Conservation (phyloP, 2,329 filamentous ascomycete genomes). For the Dothistroma septosporum region DNA sequence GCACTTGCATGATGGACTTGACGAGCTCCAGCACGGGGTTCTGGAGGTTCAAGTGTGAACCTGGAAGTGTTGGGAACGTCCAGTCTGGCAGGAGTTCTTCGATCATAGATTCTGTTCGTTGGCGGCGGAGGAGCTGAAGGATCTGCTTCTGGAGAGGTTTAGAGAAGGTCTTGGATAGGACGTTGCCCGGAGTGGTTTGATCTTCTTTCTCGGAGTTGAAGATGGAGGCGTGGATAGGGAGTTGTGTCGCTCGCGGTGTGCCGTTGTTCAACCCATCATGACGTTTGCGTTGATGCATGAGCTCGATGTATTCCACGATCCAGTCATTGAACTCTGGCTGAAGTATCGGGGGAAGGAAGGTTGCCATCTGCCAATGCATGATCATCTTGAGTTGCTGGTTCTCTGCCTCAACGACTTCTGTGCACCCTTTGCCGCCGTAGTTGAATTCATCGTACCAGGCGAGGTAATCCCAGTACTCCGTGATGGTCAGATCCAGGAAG, state of each 20-base stretch:
- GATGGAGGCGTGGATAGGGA: conserved; percentile 54
- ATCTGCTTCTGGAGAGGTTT: conserved; percentile 90
- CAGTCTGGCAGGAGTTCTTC: conserved; percentile 85
- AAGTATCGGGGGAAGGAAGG: conserved; percentile 75
- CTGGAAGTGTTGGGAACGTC: conserved; percentile 74
- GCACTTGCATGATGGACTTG: conserved; percentile 87
- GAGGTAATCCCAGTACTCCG: conserved; percentile 98
- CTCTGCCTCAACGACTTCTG: conserved; percentile 70
- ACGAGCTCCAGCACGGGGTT: conserved; percentile 87
- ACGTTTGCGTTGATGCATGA: conserved; percentile 85
- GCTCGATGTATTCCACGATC: conserved; percentile 89
- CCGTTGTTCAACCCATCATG: conserved; percentile 47
- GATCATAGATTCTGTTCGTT: conserved; percentile 84
- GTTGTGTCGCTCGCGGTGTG: conserved; percentile 57
- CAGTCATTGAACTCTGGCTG: conserved; percentile 86
- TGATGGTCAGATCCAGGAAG: conserved; percentile 94
- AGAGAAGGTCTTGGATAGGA: conserved; percentile 78
- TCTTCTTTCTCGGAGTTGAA: conserved; percentile 57
- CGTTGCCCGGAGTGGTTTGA: conserved; percentile 53
- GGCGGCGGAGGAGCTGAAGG: conserved; percentile 71
- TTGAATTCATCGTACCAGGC: conserved; percentile 99
- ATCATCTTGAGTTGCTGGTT: conserved; percentile 81
- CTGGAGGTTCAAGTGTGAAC: conserved; percentile 59
- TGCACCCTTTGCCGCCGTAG: conserved; percentile 90
- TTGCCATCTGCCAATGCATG: conserved; percentile 97